Percentiles rank a stretch among this genome's conserved stretches.
phyloP scores from a whole-genome alignment of 2,329 filamentous ascomycete species.

The Aspergillus japonicus region DNA sequence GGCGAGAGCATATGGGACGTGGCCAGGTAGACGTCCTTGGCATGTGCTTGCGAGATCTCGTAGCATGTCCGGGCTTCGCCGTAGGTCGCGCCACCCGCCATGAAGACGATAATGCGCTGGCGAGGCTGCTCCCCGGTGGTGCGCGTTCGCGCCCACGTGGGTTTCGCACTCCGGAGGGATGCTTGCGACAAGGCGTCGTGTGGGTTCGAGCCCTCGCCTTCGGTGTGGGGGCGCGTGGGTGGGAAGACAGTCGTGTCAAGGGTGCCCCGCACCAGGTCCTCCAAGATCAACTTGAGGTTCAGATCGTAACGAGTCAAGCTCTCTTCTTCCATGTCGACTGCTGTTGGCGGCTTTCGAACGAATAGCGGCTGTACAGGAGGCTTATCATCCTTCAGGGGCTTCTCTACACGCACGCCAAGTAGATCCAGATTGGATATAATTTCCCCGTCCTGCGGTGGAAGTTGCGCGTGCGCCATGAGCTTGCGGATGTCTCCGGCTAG shows the following conservation, averaged over 20 bases:
- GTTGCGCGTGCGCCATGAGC: constrained; percentile 75
- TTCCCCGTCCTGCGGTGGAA: constrained; percentile 71
- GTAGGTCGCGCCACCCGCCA: constrained; percentile 93
- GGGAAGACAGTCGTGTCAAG: constrained; percentile 69
- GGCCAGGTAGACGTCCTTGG: constrained; percentile 80
- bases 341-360: constrained; percentile 58
- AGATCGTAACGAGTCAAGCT: constrained; percentile 86
- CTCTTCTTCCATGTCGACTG: constrained; percentile 68
- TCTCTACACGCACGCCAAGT: constrained; percentile 71
- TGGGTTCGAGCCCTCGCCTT: constrained; percentile 41
- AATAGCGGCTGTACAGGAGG: constrained; percentile 68
- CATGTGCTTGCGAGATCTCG: constrained; percentile 70
- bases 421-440: constrained; percentile 73
- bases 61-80: constrained; percentile 88
- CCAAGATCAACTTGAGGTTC: constrained; percentile 76
- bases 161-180: constrained; percentile 86
- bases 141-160: constrained; percentile 88
- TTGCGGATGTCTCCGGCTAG: constrained; percentile 80
- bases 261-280: constrained; percentile 66
- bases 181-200: constrained; percentile 59
- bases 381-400: constrained; percentile 74
- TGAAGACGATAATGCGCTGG: constrained; percentile 88
- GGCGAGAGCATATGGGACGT: constrained; percentile 94
- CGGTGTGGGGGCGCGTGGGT: constrained; percentile 67
- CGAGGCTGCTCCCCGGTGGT: constrained; percentile 73